Evolutionary conservation across 164 flowering plant genomes (phyloP).

Genomic region (Vitis amurensis): DNA sequence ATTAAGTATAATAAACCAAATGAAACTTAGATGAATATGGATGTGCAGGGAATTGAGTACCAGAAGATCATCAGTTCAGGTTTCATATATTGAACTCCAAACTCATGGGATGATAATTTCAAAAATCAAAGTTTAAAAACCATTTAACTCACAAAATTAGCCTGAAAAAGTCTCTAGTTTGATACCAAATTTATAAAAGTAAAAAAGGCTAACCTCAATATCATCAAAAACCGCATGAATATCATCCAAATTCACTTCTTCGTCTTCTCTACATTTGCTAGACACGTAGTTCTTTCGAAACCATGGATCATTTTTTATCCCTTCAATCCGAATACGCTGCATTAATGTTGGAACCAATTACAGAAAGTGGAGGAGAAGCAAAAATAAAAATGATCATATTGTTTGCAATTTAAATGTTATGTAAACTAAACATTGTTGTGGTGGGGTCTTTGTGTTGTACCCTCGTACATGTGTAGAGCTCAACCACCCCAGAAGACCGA

Average conservation of each 20-base stretch:
- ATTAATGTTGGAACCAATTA: constrained; percentile 13
- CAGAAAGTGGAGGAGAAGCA: not conserved
- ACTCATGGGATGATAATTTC: not conserved
- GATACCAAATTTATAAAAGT: not conserved
- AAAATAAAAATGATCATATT: no score
- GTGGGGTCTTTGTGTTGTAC: no score
- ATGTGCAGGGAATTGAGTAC: not conserved
- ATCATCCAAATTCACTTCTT: constrained; percentile 89
- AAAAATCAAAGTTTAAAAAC: not conserved
- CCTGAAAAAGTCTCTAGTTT: no score
- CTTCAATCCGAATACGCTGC: constrained; percentile 85
- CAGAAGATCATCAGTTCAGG: not conserved
- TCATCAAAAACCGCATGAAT: constrained; percentile 87
- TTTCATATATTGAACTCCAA: not conserved
- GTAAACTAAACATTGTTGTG: no score
- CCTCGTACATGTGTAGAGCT: no score
- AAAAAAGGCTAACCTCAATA: constrained; percentile 65
- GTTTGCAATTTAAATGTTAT: no score
- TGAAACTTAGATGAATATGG: no score
- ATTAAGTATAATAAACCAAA: not conserved
- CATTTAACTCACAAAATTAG: no score
- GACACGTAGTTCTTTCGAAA: constrained; percentile 64
- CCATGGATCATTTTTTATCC: constrained; percentile 75
- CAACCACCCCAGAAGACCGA: no score
- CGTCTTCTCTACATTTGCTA: constrained; percentile 55